phyloP scores from a whole-genome alignment of 164 flowering plant genomes.

The Paratinospora sagittata region DNA sequence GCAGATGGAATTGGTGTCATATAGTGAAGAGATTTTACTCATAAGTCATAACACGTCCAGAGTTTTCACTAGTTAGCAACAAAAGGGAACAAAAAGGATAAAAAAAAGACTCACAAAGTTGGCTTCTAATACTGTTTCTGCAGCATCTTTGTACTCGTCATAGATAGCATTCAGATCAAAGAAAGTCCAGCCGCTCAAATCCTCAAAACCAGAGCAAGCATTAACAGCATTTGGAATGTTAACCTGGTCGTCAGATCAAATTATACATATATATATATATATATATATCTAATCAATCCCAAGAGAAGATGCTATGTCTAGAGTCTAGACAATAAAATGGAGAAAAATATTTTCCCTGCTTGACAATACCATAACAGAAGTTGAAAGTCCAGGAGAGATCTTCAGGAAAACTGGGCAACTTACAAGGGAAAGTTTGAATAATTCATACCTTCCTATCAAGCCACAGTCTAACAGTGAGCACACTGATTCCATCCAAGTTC shows the following conservation, averaged over 20 bases:
- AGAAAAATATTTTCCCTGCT: no score
- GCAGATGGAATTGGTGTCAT: neutral
- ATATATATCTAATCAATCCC: neutral
- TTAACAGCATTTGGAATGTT: conserved; percentile 43
- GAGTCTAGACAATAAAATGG: no score
- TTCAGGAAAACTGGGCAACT: neutral
- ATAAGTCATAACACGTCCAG: neutral
- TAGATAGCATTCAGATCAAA: conserved; percentile 53
- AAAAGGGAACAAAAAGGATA: neutral
- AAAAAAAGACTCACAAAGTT: conserved; percentile 45
- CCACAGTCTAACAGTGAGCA: conserved; percentile 40
- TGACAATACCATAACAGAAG: neutral
- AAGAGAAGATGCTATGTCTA: neutral
- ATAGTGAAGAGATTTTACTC: neutral
- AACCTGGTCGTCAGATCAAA: conserved; percentile 30
- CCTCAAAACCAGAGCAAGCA: conserved; percentile 43
- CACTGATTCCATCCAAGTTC: conserved; percentile 42
- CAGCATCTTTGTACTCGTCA: conserved; percentile 43
- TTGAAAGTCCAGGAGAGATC: neutral
- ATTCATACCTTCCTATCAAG: conserved; percentile 46
- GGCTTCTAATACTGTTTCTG: conserved; percentile 41
- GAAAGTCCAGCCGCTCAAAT: conserved; percentile 56
- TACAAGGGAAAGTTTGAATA: neutral
- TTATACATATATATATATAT: neutral
- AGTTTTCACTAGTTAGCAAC: neutral